Evolutionary conservation across 106 monocot genomes (phyloP).

Genomic region (Posidonia australis): DNA sequence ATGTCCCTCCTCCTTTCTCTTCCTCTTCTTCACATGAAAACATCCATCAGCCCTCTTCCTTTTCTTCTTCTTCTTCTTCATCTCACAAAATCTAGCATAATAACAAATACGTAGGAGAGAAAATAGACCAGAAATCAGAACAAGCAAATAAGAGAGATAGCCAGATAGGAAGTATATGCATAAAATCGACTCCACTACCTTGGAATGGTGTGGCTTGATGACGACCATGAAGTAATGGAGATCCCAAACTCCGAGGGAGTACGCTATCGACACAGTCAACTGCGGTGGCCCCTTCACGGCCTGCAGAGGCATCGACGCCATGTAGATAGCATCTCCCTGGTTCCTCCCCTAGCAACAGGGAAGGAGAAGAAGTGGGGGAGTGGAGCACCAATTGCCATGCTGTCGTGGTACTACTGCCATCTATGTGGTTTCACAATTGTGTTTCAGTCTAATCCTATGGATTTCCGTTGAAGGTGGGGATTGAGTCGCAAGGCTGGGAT

Average conservation of each 20-base stretch:
- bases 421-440: too few relatives aligned
- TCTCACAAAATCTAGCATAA: too few relatives aligned
- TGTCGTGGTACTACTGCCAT: too few relatives aligned
- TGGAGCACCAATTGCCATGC: too few relatives aligned
- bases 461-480: too few relatives aligned
- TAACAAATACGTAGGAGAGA: too few relatives aligned
- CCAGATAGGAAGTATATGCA: too few relatives aligned
- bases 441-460: neutral
- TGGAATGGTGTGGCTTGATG: slow-evolving; percentile 23
- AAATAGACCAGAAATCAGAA: neutral
- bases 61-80: too few relatives aligned
- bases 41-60: too few relatives aligned
- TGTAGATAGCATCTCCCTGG: slow-evolving; percentile 42
- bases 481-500: too few relatives aligned
- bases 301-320: slow-evolving; percentile 59
- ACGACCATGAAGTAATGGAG: slow-evolving; percentile 76
- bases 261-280: slow-evolving; percentile 38
- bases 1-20: too few relatives aligned
- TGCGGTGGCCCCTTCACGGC: slow-evolving; percentile 51
- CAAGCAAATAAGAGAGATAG: neutral
- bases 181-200: neutral
- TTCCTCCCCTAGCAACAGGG: neutral
- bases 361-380: neutral
- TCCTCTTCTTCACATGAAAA: too few relatives aligned
- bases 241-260: slow-evolving; percentile 53